Evolutionary conservation across 345 rosid species (phyloP).

Genomic region (Lepidium didymum): DNA sequence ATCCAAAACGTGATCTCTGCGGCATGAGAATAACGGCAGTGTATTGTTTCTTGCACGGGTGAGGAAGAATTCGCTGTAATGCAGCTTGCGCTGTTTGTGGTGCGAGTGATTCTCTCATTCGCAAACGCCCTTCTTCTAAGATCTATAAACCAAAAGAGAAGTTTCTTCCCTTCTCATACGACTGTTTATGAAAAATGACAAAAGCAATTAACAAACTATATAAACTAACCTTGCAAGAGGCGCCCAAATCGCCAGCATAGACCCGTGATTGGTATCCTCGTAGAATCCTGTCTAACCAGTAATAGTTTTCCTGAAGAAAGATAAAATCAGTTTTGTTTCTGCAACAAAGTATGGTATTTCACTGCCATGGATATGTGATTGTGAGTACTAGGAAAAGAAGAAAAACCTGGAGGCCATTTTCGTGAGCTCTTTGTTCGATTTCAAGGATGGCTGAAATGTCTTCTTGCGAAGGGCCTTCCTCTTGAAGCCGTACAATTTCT

Average conservation of each 20-base stretch:
- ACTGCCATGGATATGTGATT: neutral
- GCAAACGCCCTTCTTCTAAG: conserved; percentile 68
- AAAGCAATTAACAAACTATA: neutral
- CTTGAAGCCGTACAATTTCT: conserved; percentile 72
- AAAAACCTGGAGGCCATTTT: conserved; percentile 79
- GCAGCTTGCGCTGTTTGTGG: conserved; percentile 50
- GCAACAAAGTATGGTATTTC: neutral
- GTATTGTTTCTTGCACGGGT: conserved; percentile 69
- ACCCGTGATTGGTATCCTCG: conserved; percentile 77
- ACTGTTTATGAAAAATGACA: neutral
- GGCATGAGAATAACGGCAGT: conserved; percentile 84
- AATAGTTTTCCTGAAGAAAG: conserved; percentile 33
- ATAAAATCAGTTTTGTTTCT: neutral
- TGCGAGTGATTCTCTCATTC: conserved; percentile 54
- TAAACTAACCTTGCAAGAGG: conserved; percentile 51
- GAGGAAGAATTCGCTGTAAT: conserved; percentile 60
- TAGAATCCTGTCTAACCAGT: conserved; percentile 53
- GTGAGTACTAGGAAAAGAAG: neutral
- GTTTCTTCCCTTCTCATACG: neutral
- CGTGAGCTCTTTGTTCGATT: conserved; percentile 94
- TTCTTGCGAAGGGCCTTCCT: conserved; percentile 68
- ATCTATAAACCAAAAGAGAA: conserved; percentile 32
- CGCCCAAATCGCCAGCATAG: conserved; percentile 53
- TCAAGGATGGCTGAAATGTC: conserved; percentile 72
- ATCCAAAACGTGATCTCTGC: conserved; percentile 41